phyloP scores from a whole-genome alignment of 805 yeast genomes.

The Hagleromyces aurorensis region DNA sequence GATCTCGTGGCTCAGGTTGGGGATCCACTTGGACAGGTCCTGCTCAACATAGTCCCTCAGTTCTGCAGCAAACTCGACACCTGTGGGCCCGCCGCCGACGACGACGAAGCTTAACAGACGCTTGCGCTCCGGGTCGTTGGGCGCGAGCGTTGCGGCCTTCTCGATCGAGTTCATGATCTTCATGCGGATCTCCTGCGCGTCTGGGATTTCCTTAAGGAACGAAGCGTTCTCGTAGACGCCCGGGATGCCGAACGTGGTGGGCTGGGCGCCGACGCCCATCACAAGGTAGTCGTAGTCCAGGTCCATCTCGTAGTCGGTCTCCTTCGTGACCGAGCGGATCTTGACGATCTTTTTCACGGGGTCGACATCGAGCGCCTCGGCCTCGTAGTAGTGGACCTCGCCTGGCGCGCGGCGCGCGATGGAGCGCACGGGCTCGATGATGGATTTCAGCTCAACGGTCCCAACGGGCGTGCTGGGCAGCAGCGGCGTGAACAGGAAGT shows the following conservation, averaged over 20 bases:
- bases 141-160: slow-evolving; percentile 75
- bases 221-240: slow-evolving; percentile 87
- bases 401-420: slow-evolving; percentile 74
- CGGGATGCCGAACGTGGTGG: slow-evolving; percentile 89
- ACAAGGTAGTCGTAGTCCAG: slow-evolving; percentile 74
- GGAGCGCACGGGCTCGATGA: slow-evolving; percentile 86
- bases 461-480: slow-evolving; percentile 94
- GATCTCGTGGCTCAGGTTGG: slow-evolving; percentile 73
- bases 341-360: slow-evolving; percentile 57
- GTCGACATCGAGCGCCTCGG: slow-evolving; percentile 81
- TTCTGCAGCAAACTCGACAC: slow-evolving; percentile 97
- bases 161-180: slow-evolving; percentile 82
- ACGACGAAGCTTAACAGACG: slow-evolving; percentile 82
- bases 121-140: slow-evolving; percentile 66
- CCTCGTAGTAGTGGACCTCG: slow-evolving; percentile 79
- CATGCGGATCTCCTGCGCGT: slow-evolving; percentile 75
- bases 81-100: slow-evolving; percentile 98
- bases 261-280: slow-evolving; percentile 91
- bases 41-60: slow-evolving; percentile 89
- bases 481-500: slow-evolving; percentile 91
- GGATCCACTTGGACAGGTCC: slow-evolving; percentile 84
- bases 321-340: slow-evolving; percentile 48
- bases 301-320: slow-evolving; percentile 39
- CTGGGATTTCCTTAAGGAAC: slow-evolving; percentile 83
- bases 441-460: slow-evolving; percentile 81